Base-by-base conservation (phyloP, 495 filamentous ascomycete species). In the Venustampulla echinocandica region DNA sequence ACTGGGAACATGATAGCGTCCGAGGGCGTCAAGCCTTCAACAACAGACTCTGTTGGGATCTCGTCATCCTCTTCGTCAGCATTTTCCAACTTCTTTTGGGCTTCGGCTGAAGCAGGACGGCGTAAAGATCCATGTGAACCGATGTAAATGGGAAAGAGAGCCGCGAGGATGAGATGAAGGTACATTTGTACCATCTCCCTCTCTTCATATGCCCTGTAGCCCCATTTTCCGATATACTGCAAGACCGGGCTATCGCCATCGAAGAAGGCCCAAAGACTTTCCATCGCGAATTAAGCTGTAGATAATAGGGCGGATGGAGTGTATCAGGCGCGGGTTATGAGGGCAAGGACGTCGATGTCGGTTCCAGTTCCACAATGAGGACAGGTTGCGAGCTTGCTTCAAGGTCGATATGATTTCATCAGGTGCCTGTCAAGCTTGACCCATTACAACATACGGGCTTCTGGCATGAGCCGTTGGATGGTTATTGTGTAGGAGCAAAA, bases 1-100 rank as follows among this genome's bases (percentile, higher is more conserved):
- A 96, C 52, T 6, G 92, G 92, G 41, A 96, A 83, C 63, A 92
- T 68, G 53, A 97, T 71, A 24, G 88, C 92, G 66, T 97, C 92
- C 0, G 76, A 81, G 2, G 87, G 82, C 15, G 71, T 68, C 24
- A 98, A 64, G 1, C 84, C 85, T 52, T 95, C 88, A 64, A 86
- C 77, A 42, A 75, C 76, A 45, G 76, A 68, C 7, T 80, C 74
- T 4, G 75, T 73, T 11, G 72, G 69, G 0, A 69, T 61, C 6
- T 68, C 69, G 36, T 76, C 75, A 9, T 79, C 74, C 10, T 81
- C 71, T n/a, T 80, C 76, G 2, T 71, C 68, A 33, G 64, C 52
- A 32, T 64, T 60, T 24, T 70, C 66, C 44, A 60, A 66, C 38
- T 64, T 67, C 46, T 62, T 67, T 7, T 78, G 70, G 58, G 74